Conservation (phyloP, 352 stramenopile genomes). For the Globisporangium emineosum region DNA sequence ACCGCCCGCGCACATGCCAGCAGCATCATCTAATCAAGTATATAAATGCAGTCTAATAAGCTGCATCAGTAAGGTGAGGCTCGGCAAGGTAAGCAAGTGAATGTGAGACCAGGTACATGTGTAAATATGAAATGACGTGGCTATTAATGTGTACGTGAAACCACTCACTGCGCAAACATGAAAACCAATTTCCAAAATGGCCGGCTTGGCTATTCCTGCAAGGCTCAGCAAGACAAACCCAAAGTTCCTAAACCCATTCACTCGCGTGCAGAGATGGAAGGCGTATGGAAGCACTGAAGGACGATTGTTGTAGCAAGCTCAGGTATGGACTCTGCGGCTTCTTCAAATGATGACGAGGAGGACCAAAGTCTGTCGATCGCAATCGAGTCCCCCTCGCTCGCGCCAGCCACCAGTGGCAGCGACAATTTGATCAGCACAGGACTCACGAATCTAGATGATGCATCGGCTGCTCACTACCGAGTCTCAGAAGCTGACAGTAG, state of each 20-base stretch:
- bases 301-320: background rate
- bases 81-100: background rate
- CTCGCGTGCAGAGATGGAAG: background rate
- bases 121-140: slow-evolving; percentile 5
- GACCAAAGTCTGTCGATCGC: background rate
- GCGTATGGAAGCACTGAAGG: background rate
- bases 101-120: background rate
- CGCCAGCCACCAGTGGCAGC: background rate
- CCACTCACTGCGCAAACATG: background rate
- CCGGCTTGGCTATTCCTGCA: slow-evolving; percentile 5
- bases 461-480: background rate
- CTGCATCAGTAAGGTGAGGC: background rate
- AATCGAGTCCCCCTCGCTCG: background rate
- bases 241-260: background rate
- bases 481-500: background rate
- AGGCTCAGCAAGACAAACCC: background rate
- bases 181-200: background rate
- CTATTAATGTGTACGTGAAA: slow-evolving; percentile 5
- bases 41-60: background rate
- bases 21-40: slow-evolving; percentile 29
- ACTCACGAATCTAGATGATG: background rate
- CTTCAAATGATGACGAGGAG: background rate
- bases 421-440: background rate
- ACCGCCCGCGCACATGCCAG: slow-evolving; percentile 19
- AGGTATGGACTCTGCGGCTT: background rate